phyloP scores from a whole-genome alignment of 2,329 filamentous ascomycete genomes.

The Geosmithia flava region DNA sequence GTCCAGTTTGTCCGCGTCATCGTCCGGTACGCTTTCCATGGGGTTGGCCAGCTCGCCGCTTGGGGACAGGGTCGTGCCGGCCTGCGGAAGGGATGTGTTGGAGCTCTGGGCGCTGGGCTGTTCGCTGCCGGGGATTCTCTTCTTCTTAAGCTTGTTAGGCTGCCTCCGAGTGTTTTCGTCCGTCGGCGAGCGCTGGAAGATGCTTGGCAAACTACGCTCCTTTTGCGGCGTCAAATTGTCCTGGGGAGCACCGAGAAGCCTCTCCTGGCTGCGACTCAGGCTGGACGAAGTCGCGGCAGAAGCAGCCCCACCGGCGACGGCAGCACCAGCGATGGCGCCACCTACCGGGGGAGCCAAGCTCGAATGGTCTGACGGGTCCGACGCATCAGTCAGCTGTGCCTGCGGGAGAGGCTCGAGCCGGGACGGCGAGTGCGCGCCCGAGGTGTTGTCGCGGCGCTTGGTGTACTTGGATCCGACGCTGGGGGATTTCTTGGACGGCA shows the following conservation, averaged over 20 bases:
- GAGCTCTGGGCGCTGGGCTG: slow-evolving; percentile 89
- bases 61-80: slow-evolving; percentile 23
- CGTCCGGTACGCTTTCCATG: slow-evolving; percentile 18
- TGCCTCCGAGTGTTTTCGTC: slow-evolving; percentile 48
- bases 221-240: slow-evolving; percentile 42
- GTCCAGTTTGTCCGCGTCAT: slow-evolving; percentile 3
- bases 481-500: slow-evolving; percentile 83
- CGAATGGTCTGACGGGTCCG: slow-evolving; percentile 11
- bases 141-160: slow-evolving; percentile 89
- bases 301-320: no score
- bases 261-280: slow-evolving; percentile 35
- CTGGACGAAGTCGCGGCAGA: slow-evolving; percentile 6
- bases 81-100: slow-evolving; percentile 51
- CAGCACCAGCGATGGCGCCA: slow-evolving; percentile 7
- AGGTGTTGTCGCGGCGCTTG: slow-evolving; percentile 13
- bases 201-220: slow-evolving; percentile 54
- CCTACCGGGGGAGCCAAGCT: slow-evolving; percentile 16
- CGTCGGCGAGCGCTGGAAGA: slow-evolving; percentile 60
- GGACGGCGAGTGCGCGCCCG: slow-evolving; percentile 17
- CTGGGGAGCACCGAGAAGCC: slow-evolving; percentile 27
- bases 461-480: slow-evolving; percentile 58
- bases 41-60: slow-evolving; percentile 31
- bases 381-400: slow-evolving; percentile 13
- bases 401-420: slow-evolving; percentile 25
- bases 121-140: slow-evolving; percentile 59